These are phyloP conservation scores for Tubosaeta sp. DNA, from an alignment of 768 basidiomycete genomes.

Conservation along the genomic window DNA sequence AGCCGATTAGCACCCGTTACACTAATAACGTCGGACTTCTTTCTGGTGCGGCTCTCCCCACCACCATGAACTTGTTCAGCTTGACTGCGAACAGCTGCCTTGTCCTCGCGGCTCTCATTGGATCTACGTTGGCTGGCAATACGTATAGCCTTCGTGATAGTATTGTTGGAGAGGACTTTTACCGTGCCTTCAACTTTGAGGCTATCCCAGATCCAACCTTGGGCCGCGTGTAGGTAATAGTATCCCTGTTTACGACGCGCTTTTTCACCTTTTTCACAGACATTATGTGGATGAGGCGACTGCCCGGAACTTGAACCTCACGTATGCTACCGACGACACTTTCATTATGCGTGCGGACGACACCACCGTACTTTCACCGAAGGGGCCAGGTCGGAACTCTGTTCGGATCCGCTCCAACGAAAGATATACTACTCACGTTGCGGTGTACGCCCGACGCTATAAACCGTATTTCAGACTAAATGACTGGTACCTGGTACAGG, in stretches of 20 bases:
- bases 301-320: conserved; percentile 27
- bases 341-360: conserved; percentile 37
- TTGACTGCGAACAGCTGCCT: not conserved
- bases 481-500: conserved; percentile 9
- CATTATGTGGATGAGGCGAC: conserved; percentile 32
- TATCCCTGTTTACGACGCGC: not conserved
- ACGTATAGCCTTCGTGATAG: conserved; percentile 25
- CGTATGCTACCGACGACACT: conserved; percentile 22
- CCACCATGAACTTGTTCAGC: conserved; percentile 15
- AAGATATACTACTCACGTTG: conserved; percentile 33
- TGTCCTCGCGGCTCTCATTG: conserved; percentile 9
- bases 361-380: conserved; percentile 25
- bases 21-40: not conserved
- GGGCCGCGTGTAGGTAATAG: conserved; percentile 32
- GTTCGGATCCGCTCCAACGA: conserved; percentile 31
- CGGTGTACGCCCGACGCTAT: conserved; percentile 22
- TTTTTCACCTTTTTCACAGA: conserved; percentile 9
- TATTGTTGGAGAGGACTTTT: conserved; percentile 30
- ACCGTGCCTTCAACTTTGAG: conserved; percentile 30
- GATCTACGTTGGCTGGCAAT: conserved; percentile 16
- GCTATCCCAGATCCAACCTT: conserved; percentile 34
- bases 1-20: no score
- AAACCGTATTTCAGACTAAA: not conserved
- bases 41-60: conserved; percentile 18
- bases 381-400: conserved; percentile 33